Base-by-base conservation (phyloP, 2,329 filamentous ascomycete genomes). In the Fusarium redolens region DNA sequence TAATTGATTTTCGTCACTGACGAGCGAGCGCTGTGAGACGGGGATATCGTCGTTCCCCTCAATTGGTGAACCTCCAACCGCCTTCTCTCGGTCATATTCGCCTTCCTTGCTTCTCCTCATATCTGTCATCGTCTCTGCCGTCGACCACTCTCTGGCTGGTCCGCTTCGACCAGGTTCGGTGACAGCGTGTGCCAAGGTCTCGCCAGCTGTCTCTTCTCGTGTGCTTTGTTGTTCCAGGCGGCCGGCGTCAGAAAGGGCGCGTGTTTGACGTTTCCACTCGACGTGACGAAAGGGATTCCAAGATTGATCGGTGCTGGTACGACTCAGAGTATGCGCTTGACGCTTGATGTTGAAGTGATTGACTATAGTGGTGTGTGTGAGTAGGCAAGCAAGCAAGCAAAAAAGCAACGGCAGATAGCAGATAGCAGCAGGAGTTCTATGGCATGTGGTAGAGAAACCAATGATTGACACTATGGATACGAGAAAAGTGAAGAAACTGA, bases 271-370 rank as follows among this genome's bases (percentile, higher is more conserved):
- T 20, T 77, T 78, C 81, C 81, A 84, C 28, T 77, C 70, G n/a
- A 84, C 79, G 63, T 84, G 84, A 13, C 83, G 81, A 58, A 87
- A 87, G 12, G 83, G 83, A 35, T 86, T 86, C 81, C 82, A 85
- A 28, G 77, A 74, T 28, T 83, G 80, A 61, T 83, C 81, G 55
- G 77, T 71, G 60, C 80, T 79, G 40, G 81, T 78, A 62, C 85
- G 83, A 56, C 84, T 83, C 47, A 85, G 75, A 28, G 71, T 79
- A 66, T 85, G 83, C 65, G 86, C 86, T 64, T 81, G 78, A 66
- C 82, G 81, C 80, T 84, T 87, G 69, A 84, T 82, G 58, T 79
- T 80, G 73, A 81, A 84, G 45, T 81, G 78, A 72, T 87, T 87
- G 81, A 86, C 86, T 87, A 44, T 54, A 12, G 33, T 22, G 37